phyloP scores from a whole-genome alignment of 2,329 filamentous ascomycete species.

The Basipetospora chlamydospora region DNA sequence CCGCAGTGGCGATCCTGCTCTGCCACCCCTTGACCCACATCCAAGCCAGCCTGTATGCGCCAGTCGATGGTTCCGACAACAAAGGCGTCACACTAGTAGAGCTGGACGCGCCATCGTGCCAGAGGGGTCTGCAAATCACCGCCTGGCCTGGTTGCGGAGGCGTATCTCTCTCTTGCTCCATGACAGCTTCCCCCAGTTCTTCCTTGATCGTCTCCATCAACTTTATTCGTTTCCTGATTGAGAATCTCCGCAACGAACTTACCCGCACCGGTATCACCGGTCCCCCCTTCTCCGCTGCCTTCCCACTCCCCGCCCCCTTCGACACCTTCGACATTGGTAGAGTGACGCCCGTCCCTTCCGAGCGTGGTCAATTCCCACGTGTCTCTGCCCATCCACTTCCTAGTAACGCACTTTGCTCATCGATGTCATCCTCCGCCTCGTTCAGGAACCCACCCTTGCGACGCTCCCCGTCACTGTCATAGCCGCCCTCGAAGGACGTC shows the following conservation, averaged over 20 bases:
- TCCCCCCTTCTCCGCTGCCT: too few species aligned
- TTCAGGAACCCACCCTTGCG: slow-evolving; percentile 9
- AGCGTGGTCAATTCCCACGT: slow-evolving; percentile 23
- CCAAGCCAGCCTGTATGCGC: slow-evolving; percentile 20
- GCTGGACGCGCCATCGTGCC: neutral
- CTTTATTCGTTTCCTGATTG: too few species aligned
- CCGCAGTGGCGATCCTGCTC: slow-evolving; percentile 15
- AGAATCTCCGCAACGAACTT: too few species aligned
- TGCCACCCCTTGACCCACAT: slow-evolving; percentile 23
- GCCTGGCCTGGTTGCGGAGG: too few species aligned
- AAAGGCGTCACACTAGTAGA: neutral
- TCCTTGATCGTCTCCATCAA: neutral
- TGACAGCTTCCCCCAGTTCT: neutral
- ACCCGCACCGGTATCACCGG: too few species aligned
- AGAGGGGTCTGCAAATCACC: slow-evolving; percentile 5
- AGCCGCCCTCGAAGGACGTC: neutral
- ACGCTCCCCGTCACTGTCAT: neutral
- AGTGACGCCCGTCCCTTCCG: slow-evolving; percentile 13
- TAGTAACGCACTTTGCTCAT: slow-evolving; percentile 18
- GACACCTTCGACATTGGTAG: too few species aligned
- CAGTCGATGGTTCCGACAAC: slow-evolving; percentile 8
- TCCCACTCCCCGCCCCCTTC: too few species aligned
- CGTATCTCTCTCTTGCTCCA: too few species aligned
- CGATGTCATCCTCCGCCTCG: slow-evolving; percentile 10
- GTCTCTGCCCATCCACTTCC: slow-evolving; percentile 8